Evolutionary conservation across 179 eudicot species (phyloP), one percentile per base, ranked within the genome.

Genomic region (Heliamphora pulchella): DNA sequence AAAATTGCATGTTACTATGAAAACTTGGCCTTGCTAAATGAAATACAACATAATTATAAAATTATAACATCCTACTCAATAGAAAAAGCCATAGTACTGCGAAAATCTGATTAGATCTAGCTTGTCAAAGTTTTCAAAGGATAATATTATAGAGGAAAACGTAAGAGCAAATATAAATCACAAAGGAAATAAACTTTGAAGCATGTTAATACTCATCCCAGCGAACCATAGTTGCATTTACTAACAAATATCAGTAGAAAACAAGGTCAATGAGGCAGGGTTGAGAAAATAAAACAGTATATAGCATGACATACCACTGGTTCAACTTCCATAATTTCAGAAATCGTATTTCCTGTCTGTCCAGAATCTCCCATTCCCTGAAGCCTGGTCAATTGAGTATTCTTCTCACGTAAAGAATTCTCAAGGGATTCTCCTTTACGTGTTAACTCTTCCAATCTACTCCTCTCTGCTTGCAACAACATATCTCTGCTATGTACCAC

Each of bases 291-390:
- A 41, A 76, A 74, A 39, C 43, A 83, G 62, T 47, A 73, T 74
- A 71, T 46, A 75, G 3, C 63, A 81, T 18, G 79, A 74, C 93
- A 79, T 91, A 94, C 99, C 98, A 86, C 48, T 77, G 94, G 91
- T 81, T 96, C 97, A 78, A 88, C 89, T 84, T 96, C 98, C 81
- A 89, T 83, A 62, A 91, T 96, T 87, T 96, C 98, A 78, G 97
- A 87, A 74, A 84, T 41, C 66, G 79, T 65, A 39, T 74, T 82
- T 76, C 82, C 77, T 79, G 88, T 79, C 64, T 82, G 81, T 57
- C 89, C 89, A 79, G 90, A 86, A 78, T 80, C 86, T 59, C 81
- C 88, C 75, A 61, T 81, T 76, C 81, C 84, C 75, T 83, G 88
- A 70, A 90, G 84, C 78, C 86, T 84, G 57, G 78, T 81, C 71